Evolutionary conservation across 306 rosid genomes (phyloP), one percentile per base, ranked within the genome.

Genomic region (Aeschynomene evenia): DNA sequence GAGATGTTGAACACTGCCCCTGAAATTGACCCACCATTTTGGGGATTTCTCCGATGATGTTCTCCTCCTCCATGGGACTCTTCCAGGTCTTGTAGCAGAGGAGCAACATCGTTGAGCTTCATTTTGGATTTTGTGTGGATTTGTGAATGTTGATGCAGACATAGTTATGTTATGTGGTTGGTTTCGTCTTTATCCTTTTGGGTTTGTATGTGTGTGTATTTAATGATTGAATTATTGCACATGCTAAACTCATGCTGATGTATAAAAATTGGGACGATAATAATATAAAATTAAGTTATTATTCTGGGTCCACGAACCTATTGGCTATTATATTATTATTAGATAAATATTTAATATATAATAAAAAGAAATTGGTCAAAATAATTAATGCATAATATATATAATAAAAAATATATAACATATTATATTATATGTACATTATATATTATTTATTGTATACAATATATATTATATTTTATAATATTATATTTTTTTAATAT

Each of bases 1-100:
- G 88, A 73, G 37, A 87, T 50, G 79, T 87, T 87, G 85, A 87
- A 82, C 19, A 85, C 80, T 9, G 92, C 89, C 0, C 85, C 85
- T 1, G 77, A 22, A 12, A 77, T 22, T 0, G 82, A 72, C 2
- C 79, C 85, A 56, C 79, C 85, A 56, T 62, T 23, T 63, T 40
- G 77, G 14, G 54, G 28, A 34, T 2, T 48, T 6, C n/a, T n/a
- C n/a, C 68, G 16, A 15, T 68, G 11, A 13, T 72, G n/a, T n/a
- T n/a, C n/a, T n/a, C n/a, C n/a, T n/a, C n/a, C 33, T 6, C 63
- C 42, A 20, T 29, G 59, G 0, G 72, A 66, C 12, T 29, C 2
- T 22, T 63, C 60, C 6, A 1, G 2, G 48, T 55, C 62, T 12
- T 20, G 40, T 9, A 80, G 20, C 37, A 81, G 85, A 37, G 85